These are phyloP conservation scores for Isatis tinctoria DNA, from an alignment of 345 rosid species.

Conservation along the genomic window DNA sequence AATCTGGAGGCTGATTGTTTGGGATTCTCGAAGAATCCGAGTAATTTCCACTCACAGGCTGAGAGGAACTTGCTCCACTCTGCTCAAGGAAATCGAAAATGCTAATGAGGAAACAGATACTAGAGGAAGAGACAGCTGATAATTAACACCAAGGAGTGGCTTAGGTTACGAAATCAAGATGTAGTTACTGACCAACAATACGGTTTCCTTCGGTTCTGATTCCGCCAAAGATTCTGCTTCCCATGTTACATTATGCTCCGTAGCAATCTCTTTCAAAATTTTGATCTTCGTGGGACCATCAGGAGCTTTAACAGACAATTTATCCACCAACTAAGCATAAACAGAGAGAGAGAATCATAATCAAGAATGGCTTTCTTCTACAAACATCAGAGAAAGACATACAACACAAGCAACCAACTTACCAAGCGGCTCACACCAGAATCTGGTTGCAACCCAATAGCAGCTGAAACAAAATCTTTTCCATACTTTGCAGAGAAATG, in stretches of 20 bases:
- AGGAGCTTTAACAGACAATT: conserved; percentile 75
- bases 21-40: conserved; percentile 37
- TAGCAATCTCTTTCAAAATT: conserved; percentile 69
- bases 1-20: conserved; percentile 30
- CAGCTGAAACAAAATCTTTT: conserved; percentile 70
- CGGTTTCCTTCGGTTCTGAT: conserved; percentile 44
- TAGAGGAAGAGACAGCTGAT: neutral
- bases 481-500: conserved; percentile 83
- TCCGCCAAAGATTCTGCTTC: conserved; percentile 58
- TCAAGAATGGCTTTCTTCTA: neutral
- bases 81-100: conserved; percentile 34
- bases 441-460: conserved; percentile 69
- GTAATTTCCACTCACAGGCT: conserved; percentile 27
- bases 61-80: conserved; percentile 60
- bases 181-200: conserved; percentile 27
- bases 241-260: conserved; percentile 78
- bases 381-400: neutral
- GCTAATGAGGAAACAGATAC: conserved; percentile 2
- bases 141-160: neutral
- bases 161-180: neutral
- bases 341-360: neutral
- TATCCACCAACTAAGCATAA: conserved; percentile 64
- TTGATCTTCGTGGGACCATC: conserved; percentile 76
- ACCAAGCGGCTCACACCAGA: conserved; percentile 90
- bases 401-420: conserved; percentile 26